These are phyloP conservation scores for Myrica gale DNA, from an alignment of 306 rosid genomes.

Conservation along the genomic window DNA sequence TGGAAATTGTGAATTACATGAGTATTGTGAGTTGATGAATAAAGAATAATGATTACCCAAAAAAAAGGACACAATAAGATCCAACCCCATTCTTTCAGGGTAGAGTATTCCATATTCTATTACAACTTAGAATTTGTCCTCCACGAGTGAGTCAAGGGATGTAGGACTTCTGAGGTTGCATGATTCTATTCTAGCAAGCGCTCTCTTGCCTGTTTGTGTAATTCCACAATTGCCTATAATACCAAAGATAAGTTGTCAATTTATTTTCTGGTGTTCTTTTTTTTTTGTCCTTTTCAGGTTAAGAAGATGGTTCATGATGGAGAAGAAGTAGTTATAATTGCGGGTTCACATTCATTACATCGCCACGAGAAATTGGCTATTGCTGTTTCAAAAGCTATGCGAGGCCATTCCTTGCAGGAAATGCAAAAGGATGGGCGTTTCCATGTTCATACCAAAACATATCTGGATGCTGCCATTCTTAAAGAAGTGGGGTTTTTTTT, in stretches of 20 bases:
- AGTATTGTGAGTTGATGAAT: too few species aligned
- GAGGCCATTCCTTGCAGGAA: slow-evolving; percentile 97
- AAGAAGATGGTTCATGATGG: slow-evolving; percentile 84
- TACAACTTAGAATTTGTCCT: neutral
- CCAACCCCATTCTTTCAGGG: neutral
- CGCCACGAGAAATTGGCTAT: slow-evolving; percentile 93
- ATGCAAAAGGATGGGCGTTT: slow-evolving; percentile 92
- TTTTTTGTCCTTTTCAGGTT: slow-evolving; percentile 47
- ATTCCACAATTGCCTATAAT: slow-evolving; percentile 20
- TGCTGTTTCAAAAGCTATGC: slow-evolving; percentile 92
- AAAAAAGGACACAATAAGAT: neutral
- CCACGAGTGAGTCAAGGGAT: neutral
- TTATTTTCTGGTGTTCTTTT: slow-evolving; percentile 24
- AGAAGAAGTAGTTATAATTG: slow-evolving; percentile 82
- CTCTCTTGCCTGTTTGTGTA: slow-evolving; percentile 1
- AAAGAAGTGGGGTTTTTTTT: slow-evolving; percentile 63
- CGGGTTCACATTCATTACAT: slow-evolving; percentile 81
- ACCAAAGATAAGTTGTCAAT: slow-evolving; percentile 18
- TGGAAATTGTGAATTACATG: neutral
- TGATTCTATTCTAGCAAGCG: neutral
- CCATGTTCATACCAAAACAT: slow-evolving; percentile 91
- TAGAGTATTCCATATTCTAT: neutral
- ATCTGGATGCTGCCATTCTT: slow-evolving; percentile 88
- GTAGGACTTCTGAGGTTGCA: neutral
- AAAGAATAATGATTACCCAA: too few species aligned